These are phyloP conservation scores for Mycena rebaudengoi DNA, from an alignment of 768 basidiomycete species.

Conservation along the genomic window DNA sequence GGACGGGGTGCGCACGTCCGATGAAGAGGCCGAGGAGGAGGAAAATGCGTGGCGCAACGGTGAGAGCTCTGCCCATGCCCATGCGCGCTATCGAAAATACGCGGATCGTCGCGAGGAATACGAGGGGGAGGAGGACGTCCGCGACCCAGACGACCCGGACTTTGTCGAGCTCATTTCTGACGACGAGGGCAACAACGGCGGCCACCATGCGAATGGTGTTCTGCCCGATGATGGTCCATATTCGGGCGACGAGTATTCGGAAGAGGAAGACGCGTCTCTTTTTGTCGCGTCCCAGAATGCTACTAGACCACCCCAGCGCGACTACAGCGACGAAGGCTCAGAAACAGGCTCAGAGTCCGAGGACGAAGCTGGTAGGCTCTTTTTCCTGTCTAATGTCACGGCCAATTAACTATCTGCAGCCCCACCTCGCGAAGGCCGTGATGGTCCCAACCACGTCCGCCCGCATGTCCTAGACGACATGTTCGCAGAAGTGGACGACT, in stretches of 20 bases:
- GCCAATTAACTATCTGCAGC: background rate
- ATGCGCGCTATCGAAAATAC: constrained; percentile 29
- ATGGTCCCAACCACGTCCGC: background rate
- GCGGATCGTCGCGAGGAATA: constrained; percentile 26
- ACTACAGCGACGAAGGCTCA: constrained; percentile 17
- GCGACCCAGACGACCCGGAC: constrained; percentile 27
- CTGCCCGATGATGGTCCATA: constrained; percentile 29
- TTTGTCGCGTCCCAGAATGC: background rate
- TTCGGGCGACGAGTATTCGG: constrained; percentile 28
- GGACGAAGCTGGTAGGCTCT: constrained; percentile 20
- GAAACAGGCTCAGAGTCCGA: constrained; percentile 29
- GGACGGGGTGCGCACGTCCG: constrained; percentile 25
- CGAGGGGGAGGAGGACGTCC: constrained; percentile 30
- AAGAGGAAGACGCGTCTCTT: constrained; percentile 13
- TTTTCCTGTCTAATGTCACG: background rate
- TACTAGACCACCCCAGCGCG: constrained; percentile 4
- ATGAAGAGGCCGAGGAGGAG: constrained; percentile 36
- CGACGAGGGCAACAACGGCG: constrained; percentile 30
- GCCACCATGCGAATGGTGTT: background rate
- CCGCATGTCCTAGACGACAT: background rate
- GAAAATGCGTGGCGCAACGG: constrained; percentile 31
- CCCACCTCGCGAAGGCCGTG: constrained; percentile 3
- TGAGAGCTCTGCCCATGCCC: constrained; percentile 38
- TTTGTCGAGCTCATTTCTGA: constrained; percentile 36
- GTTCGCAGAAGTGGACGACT: constrained; percentile 19